Percentiles rank a stretch among this genome's conserved stretches.
These are phyloP conservation scores for Phytophthora litchii DNA, from an alignment of 352 stramenopile species.

Conservation along the genomic window DNA sequence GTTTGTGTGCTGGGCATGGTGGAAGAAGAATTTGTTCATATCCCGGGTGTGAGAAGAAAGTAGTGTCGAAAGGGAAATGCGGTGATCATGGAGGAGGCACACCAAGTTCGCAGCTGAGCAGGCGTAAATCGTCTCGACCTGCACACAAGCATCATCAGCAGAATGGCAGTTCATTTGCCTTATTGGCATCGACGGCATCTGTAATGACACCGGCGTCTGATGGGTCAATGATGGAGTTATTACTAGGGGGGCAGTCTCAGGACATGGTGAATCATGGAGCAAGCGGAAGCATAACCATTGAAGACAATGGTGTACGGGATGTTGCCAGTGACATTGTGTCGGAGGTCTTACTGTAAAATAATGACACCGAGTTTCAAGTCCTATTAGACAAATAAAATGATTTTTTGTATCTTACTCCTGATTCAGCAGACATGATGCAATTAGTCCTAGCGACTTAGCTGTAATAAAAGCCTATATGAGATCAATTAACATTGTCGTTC, in stretches of 20 bases:
- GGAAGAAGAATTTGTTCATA: conserved; percentile 19
- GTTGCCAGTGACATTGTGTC: neutral
- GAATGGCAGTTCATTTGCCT: neutral
- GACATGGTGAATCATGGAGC: neutral
- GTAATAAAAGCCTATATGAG: too few species aligned
- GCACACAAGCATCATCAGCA: neutral
- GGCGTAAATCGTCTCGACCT: neutral
- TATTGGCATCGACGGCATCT: neutral
- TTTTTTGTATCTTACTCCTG: too few species aligned
- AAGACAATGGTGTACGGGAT: neutral
- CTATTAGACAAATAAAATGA: too few species aligned
- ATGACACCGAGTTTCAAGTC: neutral
- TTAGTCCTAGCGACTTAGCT: too few species aligned
- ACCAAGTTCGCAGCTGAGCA: neutral
- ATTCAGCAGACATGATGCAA: too few species aligned
- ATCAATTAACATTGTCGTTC: too few species aligned
- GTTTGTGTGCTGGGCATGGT: conserved; percentile 21
- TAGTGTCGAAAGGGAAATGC: conserved; percentile 21
- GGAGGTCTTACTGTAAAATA: conserved; percentile 4
- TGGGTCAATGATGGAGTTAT: conserved; percentile 9
- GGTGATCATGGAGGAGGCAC: conserved; percentile 14
- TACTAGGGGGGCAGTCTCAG: neutral
- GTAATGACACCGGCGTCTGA: neutral
- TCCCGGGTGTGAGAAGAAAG: conserved; percentile 19
- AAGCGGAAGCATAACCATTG: neutral